Base-by-base conservation (phyloP, 305 asterid genomes). In the Monarda citriodora region DNA sequence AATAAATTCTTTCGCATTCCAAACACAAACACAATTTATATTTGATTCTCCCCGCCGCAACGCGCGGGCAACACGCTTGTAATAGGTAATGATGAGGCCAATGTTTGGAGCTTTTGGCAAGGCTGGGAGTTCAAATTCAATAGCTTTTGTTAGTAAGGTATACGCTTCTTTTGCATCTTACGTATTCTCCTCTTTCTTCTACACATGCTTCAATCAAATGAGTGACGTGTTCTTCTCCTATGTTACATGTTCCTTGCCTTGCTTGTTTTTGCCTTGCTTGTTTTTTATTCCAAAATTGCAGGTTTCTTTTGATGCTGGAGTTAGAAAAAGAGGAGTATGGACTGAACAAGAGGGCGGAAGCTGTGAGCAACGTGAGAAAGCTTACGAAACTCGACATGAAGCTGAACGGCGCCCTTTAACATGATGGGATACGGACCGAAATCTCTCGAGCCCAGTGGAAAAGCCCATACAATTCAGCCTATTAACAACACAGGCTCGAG, bases 71-170 rank as follows among this genome's bases (percentile, higher is more conserved):
- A n/a, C n/a, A n/a, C n/a, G n/a, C n/a, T 53, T 73, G 42, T 56
- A 67, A 23, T 80, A 93, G 96, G 96, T 93, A 64, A 66, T 61
- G 54, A 93, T 89, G 98, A 87, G 97, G 80, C 98, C 98, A 31
- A 93, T 93, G 98, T 93, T 89, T 57, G 98, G 98, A 70, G 97
- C 94, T 80, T 75, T 87, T 66, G 96, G 97, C 70, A 76, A 75
- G 77, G 95, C 98, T 60, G 98, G 74, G 55, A 87, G 96, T 65
- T 61, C 78, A 53, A 93, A 93, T 67, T 89, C 98, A 46, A 82
- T 93, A 55, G 89, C 98, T 60, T 93, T 93, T 72, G 96, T 93
- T 64, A 89, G 98, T 80, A 87, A 83, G 83, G 97, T 78, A 73
- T 41, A 60, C 2, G 14, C 51, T 5, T 9, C 51, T 40, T 40